Base-by-base conservation (phyloP, 2,329 filamentous ascomycete genomes). In the Exserohilum turcica region DNA sequence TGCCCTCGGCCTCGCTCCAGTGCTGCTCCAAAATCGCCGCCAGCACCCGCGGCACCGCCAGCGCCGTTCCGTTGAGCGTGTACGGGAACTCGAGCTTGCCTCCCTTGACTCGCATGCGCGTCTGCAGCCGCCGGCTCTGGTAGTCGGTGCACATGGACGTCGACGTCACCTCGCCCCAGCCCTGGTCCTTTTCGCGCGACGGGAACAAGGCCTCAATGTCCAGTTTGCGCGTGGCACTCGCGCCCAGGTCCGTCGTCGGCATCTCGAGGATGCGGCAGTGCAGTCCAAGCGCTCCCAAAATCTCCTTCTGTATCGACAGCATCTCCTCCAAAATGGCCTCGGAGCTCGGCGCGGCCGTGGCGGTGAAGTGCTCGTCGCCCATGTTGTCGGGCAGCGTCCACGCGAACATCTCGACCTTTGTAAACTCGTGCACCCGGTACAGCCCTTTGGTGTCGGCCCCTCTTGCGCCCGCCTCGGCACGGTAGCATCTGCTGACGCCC, bases 381-480 rank as follows among this genome's bases (percentile, higher is more conserved):
- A 51, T 54, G 24, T 65, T 65, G 47, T 85, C 80, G 1, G 90
- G 85, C 27, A 82, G 66, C 4, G 91, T 89, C 94, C 94, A 99
- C 0, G 89, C 92, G 72, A 99, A 97, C 81, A 99, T 87, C 76
- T 99, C 94, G 0, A 99, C 93, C 74, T 99, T 99, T 24, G 92
- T 96, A 76, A 99, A 99, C 76, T 99, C 94, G 76, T 99, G 94
- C 3, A 99, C 94, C 24, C 94, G 88, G 77, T 97, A 99, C 1
- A 99, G 79, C 5, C 94, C 94, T 77, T 96, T 97, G 1, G 92
- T 96, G 64, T 94, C 91, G 19, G 89, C 87, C 27, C 94, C 94
- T 33, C 93, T 83, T 0, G 92, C 90, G 28, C 94, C 94, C 0
- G 94, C 94, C 77, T 99, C 94, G 38, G 94, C 94, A 46, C 94